Evolutionary conservation across 2,329 filamentous ascomycete genomes (phyloP).

Genomic region (Rhinocladiella mackenziei): DNA sequence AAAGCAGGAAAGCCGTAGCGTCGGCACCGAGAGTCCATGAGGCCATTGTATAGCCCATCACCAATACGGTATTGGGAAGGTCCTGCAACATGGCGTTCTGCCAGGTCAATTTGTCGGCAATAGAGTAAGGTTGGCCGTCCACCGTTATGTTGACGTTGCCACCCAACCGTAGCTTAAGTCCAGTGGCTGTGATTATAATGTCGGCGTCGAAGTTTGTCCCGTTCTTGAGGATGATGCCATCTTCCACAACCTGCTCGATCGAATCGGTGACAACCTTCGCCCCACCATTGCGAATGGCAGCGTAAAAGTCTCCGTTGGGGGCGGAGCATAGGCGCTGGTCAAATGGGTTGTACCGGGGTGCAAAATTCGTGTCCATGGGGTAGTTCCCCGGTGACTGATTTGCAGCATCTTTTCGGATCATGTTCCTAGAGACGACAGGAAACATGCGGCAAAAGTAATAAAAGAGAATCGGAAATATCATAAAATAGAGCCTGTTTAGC

Average conservation of each 20-base stretch:
- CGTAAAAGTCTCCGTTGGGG: constrained; percentile 53
- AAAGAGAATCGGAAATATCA: constrained; percentile 10
- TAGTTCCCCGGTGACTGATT: constrained; percentile 31
- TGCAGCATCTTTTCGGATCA: constrained; percentile 6
- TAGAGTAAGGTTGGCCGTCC: constrained; percentile 35
- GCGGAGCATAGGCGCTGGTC: constrained; percentile 68
- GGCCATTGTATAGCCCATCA: constrained; percentile 43
- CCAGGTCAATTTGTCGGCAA: constrained; percentile 39
- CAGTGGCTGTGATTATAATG: constrained; percentile 44
- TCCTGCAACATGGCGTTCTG: constrained; percentile 44
- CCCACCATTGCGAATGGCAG: constrained; percentile 47
- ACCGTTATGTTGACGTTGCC: constrained; percentile 37
- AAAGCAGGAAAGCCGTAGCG: constrained; percentile 39
- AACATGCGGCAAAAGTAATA: constrained; percentile 20
- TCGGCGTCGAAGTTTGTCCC: constrained; percentile 40
- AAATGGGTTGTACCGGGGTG: constrained; percentile 62
- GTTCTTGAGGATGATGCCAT: constrained; percentile 47
- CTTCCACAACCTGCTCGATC: constrained; percentile 48
- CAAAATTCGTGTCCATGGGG: constrained; percentile 59
- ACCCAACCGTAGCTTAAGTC: constrained; percentile 39
- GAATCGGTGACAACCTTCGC: constrained; percentile 52
- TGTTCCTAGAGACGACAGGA: constrained; percentile 8
- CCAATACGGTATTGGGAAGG: constrained; percentile 39
- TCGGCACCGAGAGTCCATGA: constrained; percentile 46
- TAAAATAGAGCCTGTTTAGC: constrained; percentile 16